phyloP scores from a whole-genome alignment of 306 rosid species.

The Rosa chinensis region DNA sequence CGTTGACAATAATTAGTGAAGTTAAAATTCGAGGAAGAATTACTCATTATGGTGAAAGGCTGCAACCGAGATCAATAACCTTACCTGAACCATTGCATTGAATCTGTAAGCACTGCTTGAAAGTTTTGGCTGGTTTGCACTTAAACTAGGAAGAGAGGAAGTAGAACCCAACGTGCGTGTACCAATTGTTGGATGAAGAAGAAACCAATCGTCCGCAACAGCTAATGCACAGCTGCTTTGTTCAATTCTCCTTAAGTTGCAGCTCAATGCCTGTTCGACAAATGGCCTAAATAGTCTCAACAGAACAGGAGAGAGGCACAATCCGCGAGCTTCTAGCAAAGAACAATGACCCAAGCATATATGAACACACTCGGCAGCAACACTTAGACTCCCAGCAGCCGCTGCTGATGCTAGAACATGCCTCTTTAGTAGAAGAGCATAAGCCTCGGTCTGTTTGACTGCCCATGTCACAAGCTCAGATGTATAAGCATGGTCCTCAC shows the following conservation, averaged over 20 bases:
- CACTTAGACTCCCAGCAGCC: conserved; percentile 70
- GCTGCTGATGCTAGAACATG: conserved; percentile 67
- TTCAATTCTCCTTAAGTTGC: conserved; percentile 73
- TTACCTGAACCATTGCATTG: conserved; percentile 82
- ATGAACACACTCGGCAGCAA: conserved; percentile 76
- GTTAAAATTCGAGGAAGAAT: not conserved
- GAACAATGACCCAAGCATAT: conserved; percentile 71
- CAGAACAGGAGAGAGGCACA: conserved; percentile 78
- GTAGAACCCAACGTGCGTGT: conserved; percentile 46
- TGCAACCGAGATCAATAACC: not conserved
- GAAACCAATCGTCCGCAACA: conserved; percentile 77
- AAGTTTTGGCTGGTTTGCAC: conserved; percentile 62
- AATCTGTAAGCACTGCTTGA: conserved; percentile 81
- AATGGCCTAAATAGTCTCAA: conserved; percentile 63
- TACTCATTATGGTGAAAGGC: not conserved
- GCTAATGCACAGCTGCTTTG: conserved; percentile 75
- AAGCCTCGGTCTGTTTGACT: conserved; percentile 54
- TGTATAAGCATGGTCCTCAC: conserved; percentile 69
- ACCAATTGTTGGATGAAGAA: conserved; percentile 47
- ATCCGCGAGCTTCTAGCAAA: conserved; percentile 62
- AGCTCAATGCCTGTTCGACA: conserved; percentile 53
- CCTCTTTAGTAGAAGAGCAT: conserved; percentile 57
- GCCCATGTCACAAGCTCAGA: conserved; percentile 97
- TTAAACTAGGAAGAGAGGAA: conserved; percentile 34
- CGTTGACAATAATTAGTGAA: conserved; percentile 2